Base-by-base conservation (phyloP, 1,139 yeast species). In the Keqinozyma sinolaborantium region DNA sequence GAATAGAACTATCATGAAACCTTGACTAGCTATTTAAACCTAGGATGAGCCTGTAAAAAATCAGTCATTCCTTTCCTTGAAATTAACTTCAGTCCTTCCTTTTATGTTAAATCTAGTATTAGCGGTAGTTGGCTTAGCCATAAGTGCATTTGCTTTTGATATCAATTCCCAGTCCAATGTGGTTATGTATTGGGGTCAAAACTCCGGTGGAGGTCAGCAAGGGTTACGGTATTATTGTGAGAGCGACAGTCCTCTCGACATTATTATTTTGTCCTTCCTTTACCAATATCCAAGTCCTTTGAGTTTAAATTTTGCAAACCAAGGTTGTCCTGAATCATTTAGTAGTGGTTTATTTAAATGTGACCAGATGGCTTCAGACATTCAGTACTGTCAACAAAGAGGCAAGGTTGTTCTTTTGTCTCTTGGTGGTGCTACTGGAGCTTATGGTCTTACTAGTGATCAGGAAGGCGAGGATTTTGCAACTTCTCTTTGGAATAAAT, bases 161-260 rank as follows among this genome's bases (percentile, higher is more conserved):
- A 60, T 71, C 10, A 36, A 58, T 16, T 56, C 76, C 21, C 65
- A 74, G 33, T 57, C 72, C 29, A 83, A 84, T 45, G 77, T 86
- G 29, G 95, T 82, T 19, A 72, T 85, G 11, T 87, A 87, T 60
- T 88, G 96, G 96, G 97, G 97, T 28, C 97, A 88, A 60, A 38
- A 47, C 28, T 43, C 49, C 5, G 83, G 77, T 20, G 87, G 87
- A n/a, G 52, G 76, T 26, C 95, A 88, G 56, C 65, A 76, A 39
- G 55, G 73, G 11, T 67, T 90, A 35, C 66, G 80, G 5, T 58
- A 68, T 35, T 86, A 87, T 63, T 90, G 97, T 65, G 66, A 73
- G 35, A 70, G 77, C 24, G 73, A 73, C 36, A 70, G 78, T 30
- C n/a, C n/a, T 26, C 83, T 80, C 23, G 96, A 87, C 49, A 81